phyloP scores from a whole-genome alignment of 495 filamentous ascomycete species.

The Penicillium bovifimosum region DNA sequence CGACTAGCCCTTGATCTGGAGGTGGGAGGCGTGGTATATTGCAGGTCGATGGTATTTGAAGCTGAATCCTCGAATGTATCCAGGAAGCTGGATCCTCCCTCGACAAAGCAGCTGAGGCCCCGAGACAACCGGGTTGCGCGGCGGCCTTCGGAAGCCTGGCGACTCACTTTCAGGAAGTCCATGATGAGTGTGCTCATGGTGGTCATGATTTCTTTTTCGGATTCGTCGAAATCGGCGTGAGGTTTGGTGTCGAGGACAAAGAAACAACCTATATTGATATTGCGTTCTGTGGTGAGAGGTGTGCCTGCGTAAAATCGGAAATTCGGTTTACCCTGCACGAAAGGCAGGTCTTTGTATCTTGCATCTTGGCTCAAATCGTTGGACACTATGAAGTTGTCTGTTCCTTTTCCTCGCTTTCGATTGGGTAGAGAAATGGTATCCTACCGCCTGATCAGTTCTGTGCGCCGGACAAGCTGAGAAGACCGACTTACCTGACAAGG shows the following conservation, averaged over 20 bases:
- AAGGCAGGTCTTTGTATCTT: conserved; percentile 35
- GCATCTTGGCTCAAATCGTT: conserved; percentile 39
- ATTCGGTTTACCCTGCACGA: conserved; percentile 35
- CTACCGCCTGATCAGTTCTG: conserved; percentile 4
- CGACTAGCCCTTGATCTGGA: conserved; percentile 8
- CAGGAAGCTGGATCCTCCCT: conserved; percentile 36
- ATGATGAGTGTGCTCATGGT: conserved; percentile 53
- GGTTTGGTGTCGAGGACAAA: conserved; percentile 55
- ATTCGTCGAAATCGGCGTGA: conserved; percentile 24
- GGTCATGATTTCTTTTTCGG: conserved; percentile 34
- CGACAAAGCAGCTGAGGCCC: conserved; percentile 59
- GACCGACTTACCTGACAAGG: conserved; percentile 37
- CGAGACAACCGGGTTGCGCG: conserved; percentile 52
- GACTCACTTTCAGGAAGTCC: conserved; percentile 55
- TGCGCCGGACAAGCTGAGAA: neutral
- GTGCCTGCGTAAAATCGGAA: conserved; percentile 48
- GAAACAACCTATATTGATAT: conserved; percentile 64
- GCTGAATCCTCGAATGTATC: conserved; percentile 11
- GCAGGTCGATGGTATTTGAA: neutral
- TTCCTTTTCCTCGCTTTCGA: conserved; percentile 19
- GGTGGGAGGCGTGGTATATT: neutral
- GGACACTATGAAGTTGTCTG: conserved; percentile 34
- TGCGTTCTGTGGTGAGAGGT: conserved; percentile 56
- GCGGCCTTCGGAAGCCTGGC: conserved; percentile 51
- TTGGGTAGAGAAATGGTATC: conserved; percentile 32